These are phyloP conservation scores for Sordariomycetes sp. DNA, from an alignment of 2,329 filamentous ascomycete genomes.

Conservation along the genomic window DNA sequence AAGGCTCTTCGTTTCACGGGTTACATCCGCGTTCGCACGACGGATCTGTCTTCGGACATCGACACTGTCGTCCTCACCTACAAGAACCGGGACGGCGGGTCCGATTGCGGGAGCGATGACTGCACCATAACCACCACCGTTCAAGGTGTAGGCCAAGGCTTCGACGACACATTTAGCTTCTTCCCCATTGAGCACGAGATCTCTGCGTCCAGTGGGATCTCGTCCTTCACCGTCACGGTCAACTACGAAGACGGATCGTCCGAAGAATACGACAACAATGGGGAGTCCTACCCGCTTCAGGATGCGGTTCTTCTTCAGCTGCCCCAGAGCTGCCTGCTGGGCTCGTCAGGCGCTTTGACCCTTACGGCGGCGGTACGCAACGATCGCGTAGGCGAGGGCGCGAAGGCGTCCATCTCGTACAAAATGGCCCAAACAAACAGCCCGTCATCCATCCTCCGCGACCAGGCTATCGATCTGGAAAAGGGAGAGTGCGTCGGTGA, in stretches of 20 bases:
- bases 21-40: constrained; percentile 14
- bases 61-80: constrained; percentile 42
- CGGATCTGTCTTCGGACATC: constrained; percentile 29
- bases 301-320: constrained; percentile 46
- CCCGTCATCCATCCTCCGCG: constrained; percentile 30
- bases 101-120: constrained; percentile 27
- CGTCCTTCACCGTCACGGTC: constrained; percentile 48
- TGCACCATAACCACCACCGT: constrained; percentile 35
- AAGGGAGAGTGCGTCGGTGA: constrained; percentile 33
- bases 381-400: constrained; percentile 30
- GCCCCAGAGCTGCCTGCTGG: constrained; percentile 46
- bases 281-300: constrained; percentile 41
- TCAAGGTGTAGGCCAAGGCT: constrained; percentile 42
- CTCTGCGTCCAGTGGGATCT: constrained; percentile 47
- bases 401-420: constrained; percentile 32
- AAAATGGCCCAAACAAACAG: constrained; percentile 28
- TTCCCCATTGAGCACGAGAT: constrained; percentile 41
- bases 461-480: constrained; percentile 25
- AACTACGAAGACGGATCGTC: constrained; percentile 36
- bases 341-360: constrained; percentile 30
- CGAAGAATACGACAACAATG: constrained; percentile 46
- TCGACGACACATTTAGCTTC: constrained; percentile 52
- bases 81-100: constrained; percentile 42
- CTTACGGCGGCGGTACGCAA: constrained; percentile 40
- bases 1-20: constrained; percentile 25